Evolutionary conservation across 1,284 basidiomycete genomes (phyloP).

Genomic region (Coniferiporia weirii): DNA sequence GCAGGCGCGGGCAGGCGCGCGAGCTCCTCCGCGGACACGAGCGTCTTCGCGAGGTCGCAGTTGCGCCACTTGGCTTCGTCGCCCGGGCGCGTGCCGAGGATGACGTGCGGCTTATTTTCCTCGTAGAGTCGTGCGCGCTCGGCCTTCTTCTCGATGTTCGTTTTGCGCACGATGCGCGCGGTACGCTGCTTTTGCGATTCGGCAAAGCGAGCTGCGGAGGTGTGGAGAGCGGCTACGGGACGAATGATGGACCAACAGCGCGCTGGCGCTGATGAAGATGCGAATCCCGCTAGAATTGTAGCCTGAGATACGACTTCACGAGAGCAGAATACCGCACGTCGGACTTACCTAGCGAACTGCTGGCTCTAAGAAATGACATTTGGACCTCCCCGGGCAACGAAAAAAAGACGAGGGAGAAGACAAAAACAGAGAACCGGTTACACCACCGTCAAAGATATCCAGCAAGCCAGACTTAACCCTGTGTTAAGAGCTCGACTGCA

Average conservation of each 20-base stretch:
- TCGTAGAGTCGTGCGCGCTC: slow-evolving; percentile 39
- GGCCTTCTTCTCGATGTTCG: slow-evolving; percentile 45
- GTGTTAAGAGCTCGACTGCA: neutral
- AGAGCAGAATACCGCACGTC: neutral
- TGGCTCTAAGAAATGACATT: slow-evolving; percentile 13
- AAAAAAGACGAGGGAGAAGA: neutral
- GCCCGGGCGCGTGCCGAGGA: slow-evolving; percentile 63
- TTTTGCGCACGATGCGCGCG: slow-evolving; percentile 41
- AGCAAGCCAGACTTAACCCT: neutral
- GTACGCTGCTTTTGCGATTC: slow-evolving; percentile 31
- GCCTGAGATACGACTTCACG: neutral
- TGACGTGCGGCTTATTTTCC: slow-evolving; percentile 54
- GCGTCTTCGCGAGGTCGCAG: slow-evolving; percentile 56
- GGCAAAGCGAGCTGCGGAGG: slow-evolving; percentile 41
- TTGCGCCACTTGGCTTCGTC: slow-evolving; percentile 54
- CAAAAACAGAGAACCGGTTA: neutral
- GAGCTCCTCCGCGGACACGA: slow-evolving; percentile 54
- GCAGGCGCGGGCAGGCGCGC: slow-evolving; percentile 26
- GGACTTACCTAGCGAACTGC: slow-evolving; percentile 10
- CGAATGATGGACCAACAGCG: slow-evolving; percentile 16
- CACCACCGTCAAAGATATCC: neutral
- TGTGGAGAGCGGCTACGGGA: slow-evolving; percentile 43
- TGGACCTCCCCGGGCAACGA: neutral
- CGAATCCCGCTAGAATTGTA: neutral
- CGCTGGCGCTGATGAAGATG: slow-evolving; percentile 8